A percentile compares a stretch with the other conserved stretches of the same genome.
Evolutionary conservation across 2,329 filamentous ascomycete species (phyloP).

Genomic region (Chaetomium strumarium): DNA sequence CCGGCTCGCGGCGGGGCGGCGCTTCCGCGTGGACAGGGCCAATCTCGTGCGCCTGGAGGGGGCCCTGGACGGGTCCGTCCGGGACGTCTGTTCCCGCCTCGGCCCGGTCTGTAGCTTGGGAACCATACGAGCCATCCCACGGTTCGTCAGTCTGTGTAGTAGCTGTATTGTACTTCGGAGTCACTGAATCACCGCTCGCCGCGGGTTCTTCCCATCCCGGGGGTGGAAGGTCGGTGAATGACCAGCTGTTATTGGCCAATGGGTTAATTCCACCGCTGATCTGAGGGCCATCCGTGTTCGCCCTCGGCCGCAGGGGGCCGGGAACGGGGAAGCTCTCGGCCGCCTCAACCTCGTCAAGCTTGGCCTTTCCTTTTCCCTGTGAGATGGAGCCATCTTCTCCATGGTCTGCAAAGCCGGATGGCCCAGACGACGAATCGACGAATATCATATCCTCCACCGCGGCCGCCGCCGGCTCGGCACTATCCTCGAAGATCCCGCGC

Average conservation of each 20-base stretch:
- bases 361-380: constrained; percentile 4
- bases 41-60: background rate
- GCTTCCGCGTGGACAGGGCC: background rate
- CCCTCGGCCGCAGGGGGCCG: constrained; percentile 39
- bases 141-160: too few relatives aligned
- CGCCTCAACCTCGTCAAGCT: constrained; percentile 5
- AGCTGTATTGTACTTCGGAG: too few relatives aligned
- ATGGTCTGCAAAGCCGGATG: background rate
- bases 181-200: too few relatives aligned
- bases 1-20: constrained; percentile 26
- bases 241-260: constrained; percentile 57
- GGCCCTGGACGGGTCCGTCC: too few relatives aligned
- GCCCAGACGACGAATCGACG: background rate
- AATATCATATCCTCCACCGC: background rate
- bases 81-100: too few relatives aligned
- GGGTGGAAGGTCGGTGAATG: constrained; percentile 41
- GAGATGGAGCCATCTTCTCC: background rate
- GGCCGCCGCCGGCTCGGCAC: too few relatives aligned
- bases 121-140: too few relatives aligned
- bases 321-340: constrained; percentile 4
- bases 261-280: constrained; percentile 41
- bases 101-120: too few relatives aligned
- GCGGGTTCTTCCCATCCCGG: background rate
- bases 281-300: constrained; percentile 52
- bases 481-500: too few relatives aligned